Evolutionary conservation across 2,329 filamentous ascomycete species (phyloP).

Genomic region (Colletotrichum ledebouriae): DNA sequence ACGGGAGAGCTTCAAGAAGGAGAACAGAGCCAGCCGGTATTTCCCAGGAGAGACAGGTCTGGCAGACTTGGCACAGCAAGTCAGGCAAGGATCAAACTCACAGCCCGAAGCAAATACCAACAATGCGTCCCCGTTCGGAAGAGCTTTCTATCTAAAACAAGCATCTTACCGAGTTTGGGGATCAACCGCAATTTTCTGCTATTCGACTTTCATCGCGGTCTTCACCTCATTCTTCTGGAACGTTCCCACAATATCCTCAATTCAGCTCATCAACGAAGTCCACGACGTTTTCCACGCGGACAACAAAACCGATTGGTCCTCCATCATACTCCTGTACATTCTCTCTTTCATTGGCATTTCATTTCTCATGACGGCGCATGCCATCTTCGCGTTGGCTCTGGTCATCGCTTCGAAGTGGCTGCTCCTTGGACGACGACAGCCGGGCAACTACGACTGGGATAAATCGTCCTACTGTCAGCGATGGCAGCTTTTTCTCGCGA

Average conservation of each 20-base stretch:
- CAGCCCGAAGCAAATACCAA: not conserved
- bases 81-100: constrained; percentile 21
- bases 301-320: constrained; percentile 46
- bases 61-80: not conserved
- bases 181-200: constrained; percentile 62
- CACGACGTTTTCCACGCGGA: constrained; percentile 46
- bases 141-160: constrained; percentile 66
- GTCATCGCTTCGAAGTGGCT: constrained; percentile 65
- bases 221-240: constrained; percentile 66
- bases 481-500: constrained; percentile 67
- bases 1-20: constrained; percentile 29
- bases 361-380: constrained; percentile 58
- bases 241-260: constrained; percentile 59
- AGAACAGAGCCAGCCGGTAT: constrained; percentile 32
- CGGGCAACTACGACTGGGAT: constrained; percentile 71
- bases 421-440: constrained; percentile 62
- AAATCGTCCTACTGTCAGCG: constrained; percentile 68
- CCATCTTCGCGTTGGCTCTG: constrained; percentile 57
- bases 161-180: constrained; percentile 65
- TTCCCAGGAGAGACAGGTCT: constrained; percentile 29
- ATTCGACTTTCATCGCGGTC: constrained; percentile 61
- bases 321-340: constrained; percentile 55
- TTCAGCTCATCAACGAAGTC: constrained; percentile 58
- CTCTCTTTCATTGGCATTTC: constrained; percentile 57
- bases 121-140: constrained; percentile 62